phyloP scores from a whole-genome alignment of 2,329 filamentous ascomycete genomes.

The Daldinia sp. region DNA sequence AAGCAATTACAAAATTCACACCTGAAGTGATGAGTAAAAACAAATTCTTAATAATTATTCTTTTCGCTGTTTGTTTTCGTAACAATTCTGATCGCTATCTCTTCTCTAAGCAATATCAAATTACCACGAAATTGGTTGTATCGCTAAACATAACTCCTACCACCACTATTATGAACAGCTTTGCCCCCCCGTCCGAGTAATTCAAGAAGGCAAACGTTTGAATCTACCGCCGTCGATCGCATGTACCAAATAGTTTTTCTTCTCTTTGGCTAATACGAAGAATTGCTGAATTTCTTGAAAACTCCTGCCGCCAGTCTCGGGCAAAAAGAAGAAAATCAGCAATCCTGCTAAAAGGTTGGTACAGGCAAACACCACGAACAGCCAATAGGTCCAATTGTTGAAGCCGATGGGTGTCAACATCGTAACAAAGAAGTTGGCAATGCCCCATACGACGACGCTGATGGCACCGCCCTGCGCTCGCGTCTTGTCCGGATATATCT shows the following conservation, averaged over 20 bases:
- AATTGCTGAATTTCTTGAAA: conserved; percentile 72
- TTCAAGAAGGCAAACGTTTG: conserved; percentile 11
- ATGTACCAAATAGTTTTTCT: conserved; percentile 64
- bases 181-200: background rate
- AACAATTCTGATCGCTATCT: background rate
- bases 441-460: conserved; percentile 67
- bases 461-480: conserved; percentile 67
- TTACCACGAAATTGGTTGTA: background rate
- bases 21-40: no score
- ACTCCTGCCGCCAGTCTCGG: conserved; percentile 67
- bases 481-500: conserved; percentile 67
- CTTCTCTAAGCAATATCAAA: background rate
- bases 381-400: conserved; percentile 61
- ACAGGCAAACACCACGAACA: conserved; percentile 67
- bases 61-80: background rate
- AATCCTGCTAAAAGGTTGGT: conserved; percentile 67
- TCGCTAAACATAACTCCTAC: background rate
- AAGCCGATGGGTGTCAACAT: conserved; percentile 69
- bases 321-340: conserved; percentile 64
- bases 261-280: conserved; percentile 65
- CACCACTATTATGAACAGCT: background rate
- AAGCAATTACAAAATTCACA: background rate
- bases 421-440: conserved; percentile 69
- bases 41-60: background rate
- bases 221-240: conserved; percentile 66